These are phyloP conservation scores for Phlebopus sp. DNA, from an alignment of 1,284 basidiomycete species.

Conservation along the genomic window DNA sequence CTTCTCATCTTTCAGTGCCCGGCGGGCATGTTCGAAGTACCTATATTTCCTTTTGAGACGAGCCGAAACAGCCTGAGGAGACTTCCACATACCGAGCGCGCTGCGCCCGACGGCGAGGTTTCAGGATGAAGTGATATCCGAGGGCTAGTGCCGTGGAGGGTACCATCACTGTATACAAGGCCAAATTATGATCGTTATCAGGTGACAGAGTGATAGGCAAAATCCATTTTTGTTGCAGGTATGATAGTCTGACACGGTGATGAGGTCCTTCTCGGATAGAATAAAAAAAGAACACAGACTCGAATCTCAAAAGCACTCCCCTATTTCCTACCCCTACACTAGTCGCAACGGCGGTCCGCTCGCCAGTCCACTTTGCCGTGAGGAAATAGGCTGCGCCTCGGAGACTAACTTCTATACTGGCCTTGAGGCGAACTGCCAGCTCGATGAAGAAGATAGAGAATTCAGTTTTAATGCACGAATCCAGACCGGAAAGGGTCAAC, in stretches of 20 bases:
- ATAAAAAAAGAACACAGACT: conserved; percentile 21
- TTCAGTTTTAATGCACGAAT: conserved; percentile 31
- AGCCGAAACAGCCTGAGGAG: conserved; percentile 8
- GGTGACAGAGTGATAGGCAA: conserved; percentile 54
- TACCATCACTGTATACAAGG: conserved; percentile 43
- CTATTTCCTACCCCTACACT: conserved; percentile 30
- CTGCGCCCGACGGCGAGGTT: conserved; percentile 44
- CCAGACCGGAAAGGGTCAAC: conserved; percentile 25
- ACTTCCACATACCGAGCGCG: conserved; percentile 32
- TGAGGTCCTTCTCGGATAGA: conserved; percentile 7
- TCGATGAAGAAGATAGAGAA: conserved; percentile 31
- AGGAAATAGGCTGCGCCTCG: conserved; percentile 26
- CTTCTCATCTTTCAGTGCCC: conserved; percentile 56
- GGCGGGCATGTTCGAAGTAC: conserved; percentile 50
- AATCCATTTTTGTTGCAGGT: conserved; percentile 51
- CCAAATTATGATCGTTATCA: conserved; percentile 42
- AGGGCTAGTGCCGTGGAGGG: conserved; percentile 47
- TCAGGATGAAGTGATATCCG: conserved; percentile 50
- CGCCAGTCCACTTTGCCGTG: conserved; percentile 32
- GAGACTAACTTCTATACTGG: conserved; percentile 33
- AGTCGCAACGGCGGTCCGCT: conserved; percentile 29
- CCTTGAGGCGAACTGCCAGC: conserved; percentile 33
- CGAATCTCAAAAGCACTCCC: conserved; percentile 33
- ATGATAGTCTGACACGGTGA: conserved; percentile 33
- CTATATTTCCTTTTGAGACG: conserved; percentile 36